Evolutionary conservation across 1,139 yeast genomes (phyloP).

Genomic region (Hansenula lynferdii): DNA sequence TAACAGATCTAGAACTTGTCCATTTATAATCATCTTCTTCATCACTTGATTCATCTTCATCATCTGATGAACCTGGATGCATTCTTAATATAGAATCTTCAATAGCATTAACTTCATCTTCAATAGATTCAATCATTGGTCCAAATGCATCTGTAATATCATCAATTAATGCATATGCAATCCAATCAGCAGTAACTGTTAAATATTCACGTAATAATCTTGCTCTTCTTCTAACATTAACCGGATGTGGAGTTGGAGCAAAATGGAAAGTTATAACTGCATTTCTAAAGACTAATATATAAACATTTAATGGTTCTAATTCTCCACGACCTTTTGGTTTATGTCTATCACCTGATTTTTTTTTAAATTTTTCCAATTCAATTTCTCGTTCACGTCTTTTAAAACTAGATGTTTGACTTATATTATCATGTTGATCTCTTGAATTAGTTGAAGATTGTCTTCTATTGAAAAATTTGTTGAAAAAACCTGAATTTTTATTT

Average conservation of each 20-base stretch:
- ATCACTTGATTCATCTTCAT: slow-evolving; percentile 31
- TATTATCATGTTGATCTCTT: slow-evolving; percentile 7
- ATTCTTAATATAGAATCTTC: slow-evolving; percentile 86
- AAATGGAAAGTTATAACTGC: slow-evolving; percentile 94
- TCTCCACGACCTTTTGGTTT: slow-evolving; percentile 67
- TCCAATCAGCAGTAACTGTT: slow-evolving; percentile 93
- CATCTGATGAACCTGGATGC: slow-evolving; percentile 56
- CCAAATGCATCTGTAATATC: slow-evolving; percentile 97
- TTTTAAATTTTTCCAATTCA: slow-evolving; percentile 29
- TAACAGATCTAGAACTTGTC: slow-evolving; percentile 3
- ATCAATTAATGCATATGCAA: slow-evolving; percentile 93
- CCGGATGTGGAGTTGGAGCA: slow-evolving; percentile 93
- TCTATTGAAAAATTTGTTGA: slow-evolving; percentile 10
- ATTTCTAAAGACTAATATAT: slow-evolving; percentile 83
- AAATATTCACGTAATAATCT: slow-evolving; percentile 82
- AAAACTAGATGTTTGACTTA: slow-evolving; percentile 19
- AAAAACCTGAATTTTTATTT: slow-evolving; percentile 6
- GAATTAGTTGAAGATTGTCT: slow-evolving; percentile 16
- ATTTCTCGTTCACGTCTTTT: slow-evolving; percentile 28
- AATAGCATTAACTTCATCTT: slow-evolving; percentile 85
- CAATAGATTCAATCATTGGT: slow-evolving; percentile 91
- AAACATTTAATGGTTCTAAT: slow-evolving; percentile 86
- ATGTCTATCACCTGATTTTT: slow-evolving; percentile 37
- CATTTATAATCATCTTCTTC: slow-evolving; percentile 16
- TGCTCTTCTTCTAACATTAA: slow-evolving; percentile 90